phyloP scores from a whole-genome alignment of 2,329 filamentous ascomycete species.

The Nothopassalora personata region DNA sequence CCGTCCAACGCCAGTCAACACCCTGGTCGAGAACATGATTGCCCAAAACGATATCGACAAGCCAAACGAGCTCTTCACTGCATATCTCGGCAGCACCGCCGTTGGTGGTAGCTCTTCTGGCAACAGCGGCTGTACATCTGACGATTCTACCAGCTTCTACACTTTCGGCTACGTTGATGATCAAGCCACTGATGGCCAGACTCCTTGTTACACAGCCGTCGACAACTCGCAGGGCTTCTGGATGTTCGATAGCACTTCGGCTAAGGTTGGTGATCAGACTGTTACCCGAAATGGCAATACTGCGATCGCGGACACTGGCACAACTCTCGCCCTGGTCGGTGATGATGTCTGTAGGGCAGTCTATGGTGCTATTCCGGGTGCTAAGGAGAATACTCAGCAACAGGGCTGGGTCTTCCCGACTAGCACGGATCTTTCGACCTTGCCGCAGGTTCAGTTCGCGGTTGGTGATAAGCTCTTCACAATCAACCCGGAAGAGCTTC shows the following conservation, averaged over 20 bases:
- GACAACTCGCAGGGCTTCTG: constrained; percentile 64
- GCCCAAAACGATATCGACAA: constrained; percentile 50
- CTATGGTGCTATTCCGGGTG: constrained; percentile 59
- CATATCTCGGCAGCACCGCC: constrained; percentile 54
- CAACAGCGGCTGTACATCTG: neutral
- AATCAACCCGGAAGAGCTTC: constrained; percentile 59
- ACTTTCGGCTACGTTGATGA: constrained; percentile 68
- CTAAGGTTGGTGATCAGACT: constrained; percentile 31
- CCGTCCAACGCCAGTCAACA: constrained; percentile 49
- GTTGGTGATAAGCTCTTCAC: constrained; percentile 57
- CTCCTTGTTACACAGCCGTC: constrained; percentile 51
- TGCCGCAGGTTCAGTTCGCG: constrained; percentile 59
- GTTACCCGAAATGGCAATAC: constrained; percentile 58
- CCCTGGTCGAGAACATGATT: constrained; percentile 66
- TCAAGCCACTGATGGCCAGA: constrained; percentile 45
- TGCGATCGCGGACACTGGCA: constrained; percentile 67
- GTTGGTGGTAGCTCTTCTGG: constrained; percentile 33
- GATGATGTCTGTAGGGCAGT: constrained; percentile 57
- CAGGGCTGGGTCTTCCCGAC: constrained; percentile 59
- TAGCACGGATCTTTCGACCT: constrained; percentile 44
- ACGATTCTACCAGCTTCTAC: constrained; percentile 49
- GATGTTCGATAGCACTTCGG: constrained; percentile 56
- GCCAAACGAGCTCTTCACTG: constrained; percentile 56
- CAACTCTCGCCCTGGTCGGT: constrained; percentile 60
- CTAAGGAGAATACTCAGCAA: constrained; percentile 31